Evolutionary conservation across 805 yeast genomes (phyloP).

Genomic region (Metschnikowia continentalis): DNA sequence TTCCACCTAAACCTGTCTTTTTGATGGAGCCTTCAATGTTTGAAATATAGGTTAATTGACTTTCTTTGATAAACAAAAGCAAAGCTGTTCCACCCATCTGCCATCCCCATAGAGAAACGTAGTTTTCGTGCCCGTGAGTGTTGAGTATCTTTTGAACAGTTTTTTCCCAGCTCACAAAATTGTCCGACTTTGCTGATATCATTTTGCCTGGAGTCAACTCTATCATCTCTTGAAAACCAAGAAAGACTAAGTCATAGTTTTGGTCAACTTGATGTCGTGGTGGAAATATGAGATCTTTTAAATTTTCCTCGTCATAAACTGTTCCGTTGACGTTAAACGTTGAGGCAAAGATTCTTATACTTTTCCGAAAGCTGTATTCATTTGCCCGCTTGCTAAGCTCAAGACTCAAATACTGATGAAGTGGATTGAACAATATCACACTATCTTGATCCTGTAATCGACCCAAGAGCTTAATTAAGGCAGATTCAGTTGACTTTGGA

Average conservation of each 20-base stretch:
- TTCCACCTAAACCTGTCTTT: conserved; percentile 93
- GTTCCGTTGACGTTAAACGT: conserved; percentile 56
- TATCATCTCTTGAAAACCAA: conserved; percentile 86
- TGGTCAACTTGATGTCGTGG: conserved; percentile 24
- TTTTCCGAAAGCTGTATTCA: conserved; percentile 39
- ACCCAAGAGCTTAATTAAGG: conserved; percentile 48
- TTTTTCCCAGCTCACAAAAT: conserved; percentile 61
- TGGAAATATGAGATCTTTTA: conserved; percentile 46
- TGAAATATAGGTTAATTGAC: conserved; percentile 48
- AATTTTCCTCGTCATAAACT: conserved; percentile 35
- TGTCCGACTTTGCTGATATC: conserved; percentile 67
- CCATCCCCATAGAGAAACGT: conserved; percentile 62
- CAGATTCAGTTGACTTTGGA: conserved; percentile 35
- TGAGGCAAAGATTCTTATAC: conserved; percentile 42
- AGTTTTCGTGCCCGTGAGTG: conserved; percentile 37
- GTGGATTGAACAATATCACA: conserved; percentile 47
- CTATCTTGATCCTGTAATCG: conserved; percentile 42
- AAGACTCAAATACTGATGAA: conserved; percentile 47
- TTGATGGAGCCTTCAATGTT: conserved; percentile 69
- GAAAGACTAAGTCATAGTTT: conserved; percentile 63
- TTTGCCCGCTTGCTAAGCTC: conserved; percentile 38
- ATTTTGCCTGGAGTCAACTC: conserved; percentile 82
- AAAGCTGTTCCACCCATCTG: conserved; percentile 84
- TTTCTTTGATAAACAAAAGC: conserved; percentile 60
- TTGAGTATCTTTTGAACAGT: conserved; percentile 49